A percentile compares a stretch with the other conserved stretches of the same genome.
Conservation (phyloP, 305 asterid species). For the Plantago rigida region DNA sequence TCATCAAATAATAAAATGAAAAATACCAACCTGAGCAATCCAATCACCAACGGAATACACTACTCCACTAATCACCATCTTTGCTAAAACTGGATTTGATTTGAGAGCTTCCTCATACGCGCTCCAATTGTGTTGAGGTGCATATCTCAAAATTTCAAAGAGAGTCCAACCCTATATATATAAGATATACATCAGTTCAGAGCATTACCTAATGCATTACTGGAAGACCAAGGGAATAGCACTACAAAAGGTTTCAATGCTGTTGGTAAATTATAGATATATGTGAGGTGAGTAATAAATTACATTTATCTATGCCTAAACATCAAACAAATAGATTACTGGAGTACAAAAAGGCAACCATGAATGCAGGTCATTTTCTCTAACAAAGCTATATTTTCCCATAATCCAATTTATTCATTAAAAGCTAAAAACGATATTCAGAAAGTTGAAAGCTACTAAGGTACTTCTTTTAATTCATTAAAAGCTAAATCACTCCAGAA, state of each 20-base stretch:
- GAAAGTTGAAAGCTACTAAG: too few species aligned
- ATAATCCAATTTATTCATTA: too few species aligned
- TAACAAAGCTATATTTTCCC: too few species aligned
- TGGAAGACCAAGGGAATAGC: too few species aligned
- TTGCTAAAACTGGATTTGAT: constrained; percentile 72
- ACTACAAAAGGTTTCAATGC: too few species aligned
- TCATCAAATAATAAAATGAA: neutral
- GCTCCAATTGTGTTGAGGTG: constrained; percentile 88
- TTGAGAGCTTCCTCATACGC: constrained; percentile 94
- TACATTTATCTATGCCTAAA: too few species aligned
- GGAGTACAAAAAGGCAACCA: too few species aligned
- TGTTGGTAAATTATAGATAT: too few species aligned
- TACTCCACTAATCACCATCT: constrained; percentile 87
- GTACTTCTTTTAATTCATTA: neutral
- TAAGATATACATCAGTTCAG: constrained; percentile 14
- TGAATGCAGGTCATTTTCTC: too few species aligned
- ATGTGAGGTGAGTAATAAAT: too few species aligned
- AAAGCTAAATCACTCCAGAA: neutral
- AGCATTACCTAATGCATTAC: neutral
- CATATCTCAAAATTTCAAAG: constrained; percentile 71
- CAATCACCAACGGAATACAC: constrained; percentile 85
- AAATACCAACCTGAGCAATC: constrained; percentile 75
- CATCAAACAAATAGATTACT: too few species aligned
- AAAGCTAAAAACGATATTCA: too few species aligned
- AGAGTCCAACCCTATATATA: constrained; percentile 73